Evolutionary conservation across 768 basidiomycete genomes (phyloP).

Genomic region (Tricholoma saponaceum): DNA sequence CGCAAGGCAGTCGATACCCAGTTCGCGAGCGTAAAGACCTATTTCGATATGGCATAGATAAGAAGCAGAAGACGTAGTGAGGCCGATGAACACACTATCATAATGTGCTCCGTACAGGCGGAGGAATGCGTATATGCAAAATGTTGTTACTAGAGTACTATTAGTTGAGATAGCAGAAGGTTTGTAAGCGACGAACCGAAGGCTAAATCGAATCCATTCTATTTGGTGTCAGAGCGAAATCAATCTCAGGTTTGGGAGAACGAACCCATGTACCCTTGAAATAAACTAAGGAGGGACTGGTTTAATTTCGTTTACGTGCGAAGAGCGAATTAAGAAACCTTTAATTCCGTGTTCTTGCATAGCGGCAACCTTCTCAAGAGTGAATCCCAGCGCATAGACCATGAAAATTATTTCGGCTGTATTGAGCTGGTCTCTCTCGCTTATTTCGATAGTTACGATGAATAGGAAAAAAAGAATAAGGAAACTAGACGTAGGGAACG

Average conservation of each 20-base stretch:
- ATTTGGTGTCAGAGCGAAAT: constrained; percentile 5
- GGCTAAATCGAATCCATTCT: constrained; percentile 93
- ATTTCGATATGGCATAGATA: background rate
- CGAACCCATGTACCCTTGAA: constrained; percentile 83
- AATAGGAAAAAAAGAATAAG: constrained; percentile 76
- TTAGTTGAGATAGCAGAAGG: background rate
- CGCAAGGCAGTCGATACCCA: constrained; percentile 82
- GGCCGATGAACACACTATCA: constrained; percentile 40
- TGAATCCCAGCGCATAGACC: constrained; percentile 76
- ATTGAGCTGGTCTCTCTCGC: constrained; percentile 59
- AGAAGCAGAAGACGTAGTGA: background rate
- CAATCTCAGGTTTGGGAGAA: background rate
- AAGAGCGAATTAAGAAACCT: constrained; percentile 42
- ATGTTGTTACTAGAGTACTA: constrained; percentile 61
- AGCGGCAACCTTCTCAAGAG: constrained; percentile 87
- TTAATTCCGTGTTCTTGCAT: constrained; percentile 95
- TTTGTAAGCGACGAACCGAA: constrained; percentile 51
- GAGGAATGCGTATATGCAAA: constrained; percentile 68
- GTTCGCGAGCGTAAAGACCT: constrained; percentile 64
- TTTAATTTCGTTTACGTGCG: background rate
- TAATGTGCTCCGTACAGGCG: constrained; percentile 76
- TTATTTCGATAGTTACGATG: constrained; percentile 74
- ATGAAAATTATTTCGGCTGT: constrained; percentile 71
- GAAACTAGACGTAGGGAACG: constrained; percentile 48
- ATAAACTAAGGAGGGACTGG: constrained; percentile 47